These are phyloP conservation scores for Phytophthora palmivora DNA, from an alignment of 352 stramenopile genomes.

Conservation along the genomic window DNA sequence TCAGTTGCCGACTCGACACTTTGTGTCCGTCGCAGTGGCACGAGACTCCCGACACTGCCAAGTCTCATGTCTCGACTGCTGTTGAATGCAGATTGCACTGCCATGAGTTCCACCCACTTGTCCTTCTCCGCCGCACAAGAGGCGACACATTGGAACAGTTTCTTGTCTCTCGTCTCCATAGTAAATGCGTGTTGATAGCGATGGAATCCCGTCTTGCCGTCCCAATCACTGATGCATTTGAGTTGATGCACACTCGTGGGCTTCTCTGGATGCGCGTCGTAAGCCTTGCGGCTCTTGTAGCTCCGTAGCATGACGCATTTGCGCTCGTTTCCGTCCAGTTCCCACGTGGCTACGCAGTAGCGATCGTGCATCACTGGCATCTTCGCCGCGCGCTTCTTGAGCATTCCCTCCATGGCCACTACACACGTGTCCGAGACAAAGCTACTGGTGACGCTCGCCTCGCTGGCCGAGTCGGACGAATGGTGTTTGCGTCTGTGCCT, in stretches of 20 bases:
- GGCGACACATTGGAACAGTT: constrained; percentile 80
- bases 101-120: constrained; percentile 75
- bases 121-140: constrained; percentile 54
- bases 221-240: constrained; percentile 81
- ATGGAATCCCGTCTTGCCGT: constrained; percentile 80
- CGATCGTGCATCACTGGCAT: constrained; percentile 84
- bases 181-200: constrained; percentile 75
- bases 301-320: constrained; percentile 75
- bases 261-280: constrained; percentile 53
- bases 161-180: constrained; percentile 77
- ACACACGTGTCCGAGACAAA: constrained; percentile 3
- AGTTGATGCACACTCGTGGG: constrained; percentile 65
- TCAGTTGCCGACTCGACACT: constrained; percentile 29
- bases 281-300: constrained; percentile 66
- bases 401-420: constrained; percentile 61
- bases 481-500: constrained; percentile 18
- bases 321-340: constrained; percentile 50
- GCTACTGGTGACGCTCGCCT: constrained; percentile 30
- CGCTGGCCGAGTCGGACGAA: constrained; percentile 5
- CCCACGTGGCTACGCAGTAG: constrained; percentile 84
- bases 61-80: constrained; percentile 26
- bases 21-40: constrained; percentile 29
- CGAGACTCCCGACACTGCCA: constrained; percentile 34
- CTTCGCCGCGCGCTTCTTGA: constrained; percentile 77
- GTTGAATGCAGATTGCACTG: constrained; percentile 36